Evolutionary conservation across 1,139 yeast species (phyloP).

Genomic region (Geotrichum aggregatum): DNA sequence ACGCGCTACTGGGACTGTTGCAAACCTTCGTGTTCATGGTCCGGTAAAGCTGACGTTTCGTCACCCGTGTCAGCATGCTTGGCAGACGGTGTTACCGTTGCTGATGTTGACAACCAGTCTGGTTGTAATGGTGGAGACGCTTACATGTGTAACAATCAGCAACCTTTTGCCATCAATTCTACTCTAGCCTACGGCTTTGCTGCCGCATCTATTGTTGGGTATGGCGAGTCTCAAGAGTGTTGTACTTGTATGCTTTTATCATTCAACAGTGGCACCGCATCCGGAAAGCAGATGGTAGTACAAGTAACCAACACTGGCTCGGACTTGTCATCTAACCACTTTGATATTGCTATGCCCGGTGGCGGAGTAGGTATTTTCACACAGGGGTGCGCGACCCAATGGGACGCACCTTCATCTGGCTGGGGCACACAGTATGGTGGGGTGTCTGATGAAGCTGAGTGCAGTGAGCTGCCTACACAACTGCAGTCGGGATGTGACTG

Average conservation of each 20-base stretch:
- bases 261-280: conserved; percentile 17
- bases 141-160: conserved; percentile 24
- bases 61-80: conserved; percentile 23
- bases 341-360: conserved; percentile 25
- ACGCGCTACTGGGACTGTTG: conserved; percentile 27
- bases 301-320: conserved; percentile 25
- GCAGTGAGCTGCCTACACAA: conserved; percentile 20
- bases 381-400: conserved; percentile 23
- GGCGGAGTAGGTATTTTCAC: conserved; percentile 24
- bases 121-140: conserved; percentile 24
- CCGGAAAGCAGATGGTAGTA: conserved; percentile 23
- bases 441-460: conserved; percentile 15
- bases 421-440: conserved; percentile 26
- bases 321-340: conserved; percentile 21
- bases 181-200: conserved; percentile 24
- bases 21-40: conserved; percentile 25
- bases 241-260: conserved; percentile 24
- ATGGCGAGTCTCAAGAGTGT: conserved; percentile 19
- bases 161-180: conserved; percentile 22
- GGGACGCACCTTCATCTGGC: conserved; percentile 13
- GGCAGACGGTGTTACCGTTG: conserved; percentile 20
- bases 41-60: conserved; percentile 22
- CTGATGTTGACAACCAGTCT: conserved; percentile 15
- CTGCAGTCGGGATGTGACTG: conserved; percentile 24
- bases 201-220: conserved; percentile 23